These are phyloP conservation scores for Cicer judaicum DNA, from an alignment of 306 rosid genomes.

Conservation along the genomic window DNA sequence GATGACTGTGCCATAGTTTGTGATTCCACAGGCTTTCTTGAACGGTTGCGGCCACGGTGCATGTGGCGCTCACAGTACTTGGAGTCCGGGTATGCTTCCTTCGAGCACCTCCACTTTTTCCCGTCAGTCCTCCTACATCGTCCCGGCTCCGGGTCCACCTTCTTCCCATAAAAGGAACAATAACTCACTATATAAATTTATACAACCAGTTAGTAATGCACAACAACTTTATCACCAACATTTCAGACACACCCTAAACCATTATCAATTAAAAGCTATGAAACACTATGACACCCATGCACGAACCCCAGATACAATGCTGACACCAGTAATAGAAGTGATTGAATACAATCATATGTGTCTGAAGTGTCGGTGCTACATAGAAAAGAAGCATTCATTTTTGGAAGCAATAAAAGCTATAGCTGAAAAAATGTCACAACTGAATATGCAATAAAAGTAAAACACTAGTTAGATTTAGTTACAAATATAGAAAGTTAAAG, in stretches of 20 bases:
- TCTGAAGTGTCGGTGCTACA: too few species aligned
- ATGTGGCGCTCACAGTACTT: slow-evolving; percentile 92
- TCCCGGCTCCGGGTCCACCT: slow-evolving; percentile 92
- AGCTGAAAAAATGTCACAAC: slow-evolving; percentile 1
- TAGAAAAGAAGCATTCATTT: slow-evolving; percentile 4
- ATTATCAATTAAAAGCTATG: not conserved
- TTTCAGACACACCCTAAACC: slow-evolving; percentile 1
- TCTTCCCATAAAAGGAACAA: slow-evolving; percentile 82
- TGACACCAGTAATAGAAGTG: too few species aligned
- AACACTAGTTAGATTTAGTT: not conserved
- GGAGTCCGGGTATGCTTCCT: slow-evolving; percentile 84
- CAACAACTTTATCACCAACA: slow-evolving; percentile 22
- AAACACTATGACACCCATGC: too few species aligned
- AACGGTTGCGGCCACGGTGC: slow-evolving; percentile 97
- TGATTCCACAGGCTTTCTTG: slow-evolving; percentile 99
- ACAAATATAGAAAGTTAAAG: not conserved
- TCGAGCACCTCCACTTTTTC: slow-evolving; percentile 89
- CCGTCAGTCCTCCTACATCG: slow-evolving; percentile 89
- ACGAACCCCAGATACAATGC: too few species aligned
- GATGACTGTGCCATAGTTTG: slow-evolving; percentile 64
- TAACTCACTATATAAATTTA: slow-evolving; percentile 65
- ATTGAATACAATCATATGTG: too few species aligned
- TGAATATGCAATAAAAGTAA: slow-evolving; percentile 21
- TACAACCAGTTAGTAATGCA: slow-evolving; percentile 31
- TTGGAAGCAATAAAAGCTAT: slow-evolving; percentile 33